Base-by-base conservation (phyloP, 176 grass and related monocot genomes). In the Lolium perenne region DNA sequence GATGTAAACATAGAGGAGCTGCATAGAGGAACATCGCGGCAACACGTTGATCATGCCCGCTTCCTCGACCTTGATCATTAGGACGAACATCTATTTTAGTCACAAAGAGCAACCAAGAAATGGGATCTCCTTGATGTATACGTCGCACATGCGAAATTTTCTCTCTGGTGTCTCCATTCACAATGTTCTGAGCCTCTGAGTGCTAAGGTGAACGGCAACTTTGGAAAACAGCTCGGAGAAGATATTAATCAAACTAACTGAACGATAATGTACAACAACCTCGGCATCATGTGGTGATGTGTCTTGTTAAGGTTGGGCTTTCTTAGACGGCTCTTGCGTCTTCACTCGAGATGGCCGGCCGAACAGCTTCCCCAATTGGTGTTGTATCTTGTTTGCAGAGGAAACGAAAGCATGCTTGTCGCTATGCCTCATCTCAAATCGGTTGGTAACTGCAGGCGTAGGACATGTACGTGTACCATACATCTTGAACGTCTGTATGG, bases 331-430 rank as follows among this genome's bases (percentile, higher is more conserved):
- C 23, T 75, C 49, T 4, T 76, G 4, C 8, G 8, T 75, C 71
- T 26, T 75, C 47, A 25, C 72, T 75, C 47, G 12, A 53, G 3
- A 76, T 76, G 48, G 73, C 1, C 73, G 25, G 73, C 74, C 38
- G 23, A 79, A 62, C 7, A 62, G 25, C 38, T 62, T 62, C n/a
- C 38, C 77, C 21, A 12, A 25, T 62, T 16, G 13, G 57, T 25
- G 13, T 4, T 17, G 7, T 62, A 57, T 25, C 57, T 46, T 79
- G 56, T 26, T 25, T 62, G 38, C 38, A 15, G 23, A 79, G n/a
- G 57, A 17, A 79, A 62, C n/a, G 56, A 79, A 79, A 79, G 77
- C 38, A 45, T 79, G 77, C n/a, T 79, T 79, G 77, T 20, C 12
- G 38, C 38, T 16, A 80, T 63, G 57, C 77, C 41, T 61, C 77